A percentile compares a stretch with the other conserved stretches of the same genome.
Evolutionary conservation across 305 asterid species (phyloP).

Genomic region (Withania somnifera): DNA sequence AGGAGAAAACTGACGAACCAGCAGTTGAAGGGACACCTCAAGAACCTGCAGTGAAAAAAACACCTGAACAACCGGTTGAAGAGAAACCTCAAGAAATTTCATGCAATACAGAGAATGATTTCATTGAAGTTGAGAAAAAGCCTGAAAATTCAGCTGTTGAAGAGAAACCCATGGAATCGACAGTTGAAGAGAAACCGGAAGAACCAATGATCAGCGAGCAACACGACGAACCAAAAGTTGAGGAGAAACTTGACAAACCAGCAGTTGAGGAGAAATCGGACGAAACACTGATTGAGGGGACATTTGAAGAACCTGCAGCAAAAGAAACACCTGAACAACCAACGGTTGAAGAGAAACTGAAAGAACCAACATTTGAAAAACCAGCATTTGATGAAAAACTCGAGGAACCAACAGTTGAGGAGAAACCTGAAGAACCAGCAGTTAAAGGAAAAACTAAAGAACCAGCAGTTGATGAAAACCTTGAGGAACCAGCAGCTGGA

Average conservation of each 20-base stretch:
- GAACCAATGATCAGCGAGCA: no score
- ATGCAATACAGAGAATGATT: not conserved
- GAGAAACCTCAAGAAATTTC: not conserved
- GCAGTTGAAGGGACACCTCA: not conserved
- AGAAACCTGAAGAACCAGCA: not conserved
- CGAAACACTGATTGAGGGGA: no score
- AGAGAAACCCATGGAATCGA: not conserved
- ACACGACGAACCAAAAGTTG: no score
- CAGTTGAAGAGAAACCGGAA: no score
- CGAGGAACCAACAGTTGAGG: not conserved
- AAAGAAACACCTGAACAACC: not conserved
- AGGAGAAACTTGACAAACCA: no score
- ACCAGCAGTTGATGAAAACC: not conserved
- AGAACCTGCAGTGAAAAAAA: not conserved
- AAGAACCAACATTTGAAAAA: not conserved
- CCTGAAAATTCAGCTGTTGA: not conserved
- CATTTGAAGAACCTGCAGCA: no score
- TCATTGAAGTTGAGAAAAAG: not conserved
- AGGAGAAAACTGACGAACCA: not conserved
- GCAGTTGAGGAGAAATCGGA: no score
- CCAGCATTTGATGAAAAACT: not conserved
- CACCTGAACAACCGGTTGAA: not conserved
- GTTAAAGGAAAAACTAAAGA: not conserved
- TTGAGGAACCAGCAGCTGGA: not conserved
- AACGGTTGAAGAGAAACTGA: not conserved